Conservation (phyloP, 1,139 yeast genomes). For the Taphrina wiesneri region DNA sequence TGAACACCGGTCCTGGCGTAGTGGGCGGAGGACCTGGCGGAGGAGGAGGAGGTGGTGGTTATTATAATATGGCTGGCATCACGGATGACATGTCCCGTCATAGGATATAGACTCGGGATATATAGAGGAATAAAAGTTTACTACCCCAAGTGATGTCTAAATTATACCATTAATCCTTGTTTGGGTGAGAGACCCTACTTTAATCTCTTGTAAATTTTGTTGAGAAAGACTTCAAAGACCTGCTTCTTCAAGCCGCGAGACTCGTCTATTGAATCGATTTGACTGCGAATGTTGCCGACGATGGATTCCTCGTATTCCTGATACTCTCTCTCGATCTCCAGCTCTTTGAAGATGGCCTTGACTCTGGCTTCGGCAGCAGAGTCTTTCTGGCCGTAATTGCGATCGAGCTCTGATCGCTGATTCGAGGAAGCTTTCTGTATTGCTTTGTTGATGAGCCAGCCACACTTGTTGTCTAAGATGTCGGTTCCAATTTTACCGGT, state of each 20-base stretch:
- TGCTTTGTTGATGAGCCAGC: constrained; percentile 96
- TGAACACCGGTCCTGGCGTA: neutral
- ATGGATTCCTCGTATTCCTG: constrained; percentile 77
- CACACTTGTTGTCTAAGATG: constrained; percentile 96
- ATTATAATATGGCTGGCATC: constrained; percentile 6
- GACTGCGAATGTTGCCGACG: constrained; percentile 62
- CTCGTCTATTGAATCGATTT: constrained; percentile 77
- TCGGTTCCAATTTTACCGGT: constrained; percentile 99
- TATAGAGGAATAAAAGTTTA: neutral
- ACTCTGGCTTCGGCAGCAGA: constrained; percentile 66
- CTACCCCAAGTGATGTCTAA: neutral
- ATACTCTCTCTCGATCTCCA: constrained; percentile 71
- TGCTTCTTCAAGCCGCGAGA: constrained; percentile 86
- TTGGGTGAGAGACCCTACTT: constrained; percentile 52
- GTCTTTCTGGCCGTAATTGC: constrained; percentile 85
- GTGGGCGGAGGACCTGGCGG: neutral
- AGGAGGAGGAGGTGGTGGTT: neutral
- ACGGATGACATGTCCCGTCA: constrained; percentile 12
- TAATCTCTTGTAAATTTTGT: constrained; percentile 89
- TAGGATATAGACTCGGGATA: neutral
- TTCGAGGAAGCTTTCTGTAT: constrained; percentile 73
- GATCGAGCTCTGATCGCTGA: constrained; percentile 79
- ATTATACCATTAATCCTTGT: neutral
- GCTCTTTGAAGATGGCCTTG: constrained; percentile 71
- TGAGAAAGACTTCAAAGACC: constrained; percentile 78